Evolutionary conservation across 495 filamentous ascomycete genomes (phyloP).

Genomic region (Chaetomium fimeti): DNA sequence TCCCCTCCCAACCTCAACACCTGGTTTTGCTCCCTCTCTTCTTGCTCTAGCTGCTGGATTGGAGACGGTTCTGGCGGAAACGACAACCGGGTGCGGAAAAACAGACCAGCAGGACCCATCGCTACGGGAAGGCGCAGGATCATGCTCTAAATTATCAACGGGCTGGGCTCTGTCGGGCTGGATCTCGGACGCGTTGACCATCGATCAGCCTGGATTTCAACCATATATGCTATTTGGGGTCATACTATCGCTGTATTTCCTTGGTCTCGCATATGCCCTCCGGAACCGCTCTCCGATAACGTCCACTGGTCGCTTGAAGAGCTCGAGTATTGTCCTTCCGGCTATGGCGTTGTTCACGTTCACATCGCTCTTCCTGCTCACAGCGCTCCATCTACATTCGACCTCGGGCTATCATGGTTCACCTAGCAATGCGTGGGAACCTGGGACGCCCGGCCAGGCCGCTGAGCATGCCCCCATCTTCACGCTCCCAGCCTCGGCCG

Average conservation of each 20-base stretch:
- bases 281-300: background rate
- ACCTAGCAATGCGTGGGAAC: background rate
- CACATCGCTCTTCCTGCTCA: constrained; percentile 22
- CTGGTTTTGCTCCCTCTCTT: background rate
- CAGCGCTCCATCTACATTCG: constrained; percentile 11
- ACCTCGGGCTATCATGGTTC: background rate
- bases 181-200: background rate
- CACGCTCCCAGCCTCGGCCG: constrained; percentile 54
- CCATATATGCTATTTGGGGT: background rate
- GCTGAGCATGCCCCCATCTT: constrained; percentile 22
- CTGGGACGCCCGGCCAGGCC: background rate
- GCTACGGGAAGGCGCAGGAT: background rate
- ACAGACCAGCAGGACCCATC: background rate
- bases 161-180: background rate
- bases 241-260: constrained; percentile 5
- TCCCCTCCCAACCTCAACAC: background rate
- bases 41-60: background rate
- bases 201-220: background rate
- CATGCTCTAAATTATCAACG: background rate
- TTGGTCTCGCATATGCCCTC: constrained; percentile 3
- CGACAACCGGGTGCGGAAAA: background rate
- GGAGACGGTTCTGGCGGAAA: background rate
- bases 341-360: constrained; percentile 29
- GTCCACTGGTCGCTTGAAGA: background rate
- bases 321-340: background rate